phyloP scores from a whole-genome alignment of 2,329 filamentous ascomycete genomes.

The Trichoderma pleuroti region DNA sequence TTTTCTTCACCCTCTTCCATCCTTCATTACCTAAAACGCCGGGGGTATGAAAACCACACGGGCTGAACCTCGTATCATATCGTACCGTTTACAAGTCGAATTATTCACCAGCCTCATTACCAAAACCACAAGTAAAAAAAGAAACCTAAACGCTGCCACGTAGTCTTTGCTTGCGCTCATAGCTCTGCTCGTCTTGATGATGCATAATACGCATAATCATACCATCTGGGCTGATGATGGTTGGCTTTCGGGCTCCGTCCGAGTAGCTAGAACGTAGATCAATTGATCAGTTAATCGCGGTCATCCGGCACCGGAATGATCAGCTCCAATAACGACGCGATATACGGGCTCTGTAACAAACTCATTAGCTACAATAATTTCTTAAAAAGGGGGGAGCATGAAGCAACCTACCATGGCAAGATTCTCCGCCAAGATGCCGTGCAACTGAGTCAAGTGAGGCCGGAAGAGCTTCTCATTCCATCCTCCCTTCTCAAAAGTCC shows the following conservation, averaged over 20 bases:
- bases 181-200: not conserved
- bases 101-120: not conserved
- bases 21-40: constrained; percentile 20
- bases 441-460: constrained; percentile 60
- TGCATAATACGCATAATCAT: not conserved
- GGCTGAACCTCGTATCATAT: constrained; percentile 10
- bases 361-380: not conserved
- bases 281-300: not conserved
- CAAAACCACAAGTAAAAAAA: not conserved
- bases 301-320: constrained; percentile 32
- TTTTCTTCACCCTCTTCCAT: not conserved
- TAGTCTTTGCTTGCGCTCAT: not conserved
- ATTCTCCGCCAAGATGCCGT: constrained; percentile 69
- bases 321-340: constrained; percentile 40
- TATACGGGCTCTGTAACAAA: constrained; percentile 36
- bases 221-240: not conserved
- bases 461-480: constrained; percentile 69
- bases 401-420: constrained; percentile 50
- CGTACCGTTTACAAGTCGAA: constrained; percentile 5
- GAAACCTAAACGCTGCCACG: not conserved
- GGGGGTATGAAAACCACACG: constrained; percentile 18
- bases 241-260: no score
- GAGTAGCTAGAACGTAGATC: not conserved
- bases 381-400: not conserved
- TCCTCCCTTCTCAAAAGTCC: constrained; percentile 46